These are phyloP conservation scores for Amaranthus hypochondriacus DNA, from an alignment of 148 eudicot species.

Conservation along the genomic window DNA sequence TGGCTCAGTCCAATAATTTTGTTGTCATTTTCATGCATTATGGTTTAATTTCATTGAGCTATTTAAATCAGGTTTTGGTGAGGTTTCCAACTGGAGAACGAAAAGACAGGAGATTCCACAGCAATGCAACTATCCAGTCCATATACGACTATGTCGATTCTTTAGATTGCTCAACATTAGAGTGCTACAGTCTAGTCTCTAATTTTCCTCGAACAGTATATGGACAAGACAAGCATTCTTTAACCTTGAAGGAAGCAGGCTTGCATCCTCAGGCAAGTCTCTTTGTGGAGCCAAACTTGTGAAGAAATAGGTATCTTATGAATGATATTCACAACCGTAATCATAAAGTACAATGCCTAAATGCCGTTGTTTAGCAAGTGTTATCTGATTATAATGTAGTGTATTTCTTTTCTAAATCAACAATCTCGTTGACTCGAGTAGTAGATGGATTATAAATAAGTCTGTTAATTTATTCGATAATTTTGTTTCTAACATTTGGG, in stretches of 20 bases:
- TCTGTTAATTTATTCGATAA: conserved; percentile 10
- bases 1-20: neutral
- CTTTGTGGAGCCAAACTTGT: conserved; percentile 72
- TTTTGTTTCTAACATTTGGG: neutral
- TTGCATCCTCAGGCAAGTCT: conserved; percentile 97
- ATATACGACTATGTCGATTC: conserved; percentile 93
- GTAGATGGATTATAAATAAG: conserved; percentile 20
- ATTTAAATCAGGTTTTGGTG: conserved; percentile 66
- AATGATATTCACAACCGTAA: conserved; percentile 3
- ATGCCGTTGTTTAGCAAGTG: neutral
- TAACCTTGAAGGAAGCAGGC: conserved; percentile 81
- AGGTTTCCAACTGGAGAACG: conserved; percentile 88
- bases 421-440: neutral
- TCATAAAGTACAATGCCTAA: neutral
- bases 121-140: conserved; percentile 60
- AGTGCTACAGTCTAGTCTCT: conserved; percentile 74
- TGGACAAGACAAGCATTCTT: conserved; percentile 60
- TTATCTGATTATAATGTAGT: neutral
- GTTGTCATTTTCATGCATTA: neutral
- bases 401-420: conserved; percentile 10
- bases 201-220: conserved; percentile 88
- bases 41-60: neutral
- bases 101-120: conserved; percentile 73
- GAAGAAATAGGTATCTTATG: conserved; percentile 18
- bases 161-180: conserved; percentile 63